These are phyloP conservation scores for Mortierella hygrophila DNA, from an alignment of 192 early-diverging fungal genomes.

Conservation along the genomic window DNA sequence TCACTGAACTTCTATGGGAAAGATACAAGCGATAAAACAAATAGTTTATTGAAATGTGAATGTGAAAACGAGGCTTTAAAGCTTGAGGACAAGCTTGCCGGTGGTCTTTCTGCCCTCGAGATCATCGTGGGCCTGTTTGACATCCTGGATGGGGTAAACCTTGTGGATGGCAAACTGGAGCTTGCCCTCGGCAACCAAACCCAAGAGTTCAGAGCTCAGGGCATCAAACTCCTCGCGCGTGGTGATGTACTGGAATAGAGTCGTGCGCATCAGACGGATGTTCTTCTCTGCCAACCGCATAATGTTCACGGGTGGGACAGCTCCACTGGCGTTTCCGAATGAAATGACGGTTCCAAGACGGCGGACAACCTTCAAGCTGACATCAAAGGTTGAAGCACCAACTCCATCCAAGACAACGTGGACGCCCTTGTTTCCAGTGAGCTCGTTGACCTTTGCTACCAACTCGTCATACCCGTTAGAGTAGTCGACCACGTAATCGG, in stretches of 20 bases:
- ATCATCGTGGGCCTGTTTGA: conserved; percentile 81
- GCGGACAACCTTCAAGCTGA: conserved; percentile 72
- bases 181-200: conserved; percentile 69
- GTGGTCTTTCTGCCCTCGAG: conserved; percentile 78
- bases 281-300: conserved; percentile 75
- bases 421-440: conserved; percentile 82
- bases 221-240: conserved; percentile 76
- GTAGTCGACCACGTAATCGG: conserved; percentile 83
- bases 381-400: conserved; percentile 90
- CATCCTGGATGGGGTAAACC: conserved; percentile 81
- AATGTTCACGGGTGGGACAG: conserved; percentile 74
- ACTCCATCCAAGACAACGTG: conserved; percentile 91
- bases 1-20: no score
- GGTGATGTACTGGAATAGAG: conserved; percentile 77
- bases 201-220: conserved; percentile 70
- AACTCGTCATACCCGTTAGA: conserved; percentile 70
- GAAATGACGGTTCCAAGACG: conserved; percentile 80
- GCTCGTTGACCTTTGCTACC: conserved; percentile 72
- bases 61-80: conserved; percentile 29
- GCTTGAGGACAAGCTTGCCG: conserved; percentile 78
- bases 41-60: no score
- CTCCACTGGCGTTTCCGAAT: conserved; percentile 92
- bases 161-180: conserved; percentile 81
- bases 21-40: no score
- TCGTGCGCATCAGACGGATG: conserved; percentile 80